These are phyloP conservation scores for Chaetoscypha palmicola DNA, from an alignment of 2,329 filamentous ascomycete genomes.

Conservation along the genomic window DNA sequence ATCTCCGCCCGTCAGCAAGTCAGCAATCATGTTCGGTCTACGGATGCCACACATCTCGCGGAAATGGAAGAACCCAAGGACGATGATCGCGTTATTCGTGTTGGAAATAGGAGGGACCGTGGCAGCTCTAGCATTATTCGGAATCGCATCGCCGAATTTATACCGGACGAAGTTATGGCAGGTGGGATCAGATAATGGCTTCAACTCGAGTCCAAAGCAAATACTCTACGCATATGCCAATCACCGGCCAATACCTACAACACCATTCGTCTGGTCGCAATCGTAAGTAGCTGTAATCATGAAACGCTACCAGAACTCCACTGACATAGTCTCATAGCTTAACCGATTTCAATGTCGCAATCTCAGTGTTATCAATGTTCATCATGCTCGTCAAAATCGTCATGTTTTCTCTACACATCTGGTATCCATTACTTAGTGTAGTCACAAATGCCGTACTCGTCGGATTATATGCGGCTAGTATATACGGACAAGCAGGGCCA, in stretches of 20 bases:
- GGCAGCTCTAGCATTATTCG: conserved; percentile 61
- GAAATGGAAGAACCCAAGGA: conserved; percentile 41
- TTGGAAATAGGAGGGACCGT: conserved; percentile 61
- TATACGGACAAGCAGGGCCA: conserved; percentile 65
- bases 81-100: conserved; percentile 49
- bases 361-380: conserved; percentile 70
- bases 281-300: conserved; percentile 46
- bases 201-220: conserved; percentile 66
- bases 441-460: conserved; percentile 51
- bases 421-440: conserved; percentile 58
- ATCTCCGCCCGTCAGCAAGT: conserved; percentile 5
- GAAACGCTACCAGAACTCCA: neutral
- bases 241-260: conserved; percentile 51
- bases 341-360: conserved; percentile 69
- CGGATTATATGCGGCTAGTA: conserved; percentile 56
- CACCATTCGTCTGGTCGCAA: conserved; percentile 66
- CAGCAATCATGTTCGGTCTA: conserved; percentile 12
- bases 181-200: conserved; percentile 61
- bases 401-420: conserved; percentile 63
- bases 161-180: conserved; percentile 68
- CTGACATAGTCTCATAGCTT: conserved; percentile 43
- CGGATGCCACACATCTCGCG: conserved; percentile 14
- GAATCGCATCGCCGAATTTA: conserved; percentile 64
- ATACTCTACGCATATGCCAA: conserved; percentile 70
- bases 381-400: conserved; percentile 65